Conservation (phyloP, 495 filamentous ascomycete species). For the Penicillium maclennaniae region DNA sequence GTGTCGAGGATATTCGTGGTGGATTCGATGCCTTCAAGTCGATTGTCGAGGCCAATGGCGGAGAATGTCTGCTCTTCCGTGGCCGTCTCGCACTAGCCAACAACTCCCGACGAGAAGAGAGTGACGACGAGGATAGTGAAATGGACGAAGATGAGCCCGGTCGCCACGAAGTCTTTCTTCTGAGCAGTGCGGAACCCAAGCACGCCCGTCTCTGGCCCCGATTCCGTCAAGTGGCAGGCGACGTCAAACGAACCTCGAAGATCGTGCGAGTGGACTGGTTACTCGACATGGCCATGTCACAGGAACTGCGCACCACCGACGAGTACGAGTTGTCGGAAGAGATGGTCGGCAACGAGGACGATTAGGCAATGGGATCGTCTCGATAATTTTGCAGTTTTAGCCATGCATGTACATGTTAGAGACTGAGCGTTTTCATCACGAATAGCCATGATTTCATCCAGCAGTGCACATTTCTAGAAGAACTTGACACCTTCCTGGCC, state of each 20-base stretch:
- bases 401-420: background rate
- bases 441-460: slow-evolving; percentile 24
- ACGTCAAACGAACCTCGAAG: slow-evolving; percentile 64
- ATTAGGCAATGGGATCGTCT: slow-evolving; percentile 12
- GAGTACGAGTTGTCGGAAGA: slow-evolving; percentile 53
- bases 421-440: slow-evolving; percentile 23
- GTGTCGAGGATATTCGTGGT: slow-evolving; percentile 69
- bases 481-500: slow-evolving; percentile 93
- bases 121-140: slow-evolving; percentile 42
- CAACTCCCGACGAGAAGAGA: slow-evolving; percentile 40
- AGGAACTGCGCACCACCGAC: slow-evolving; percentile 63
- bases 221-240: slow-evolving; percentile 72
- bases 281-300: slow-evolving; percentile 81
- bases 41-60: slow-evolving; percentile 87
- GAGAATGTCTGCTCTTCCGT: slow-evolving; percentile 72
- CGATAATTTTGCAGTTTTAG: background rate
- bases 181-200: slow-evolving; percentile 58
- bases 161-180: slow-evolving; percentile 71
- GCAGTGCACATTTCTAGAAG: slow-evolving; percentile 56
- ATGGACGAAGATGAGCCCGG: slow-evolving; percentile 53
- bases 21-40: slow-evolving; percentile 77
- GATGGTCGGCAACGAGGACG: slow-evolving; percentile 25
- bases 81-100: slow-evolving; percentile 60
- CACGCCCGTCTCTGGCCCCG: slow-evolving; percentile 75
- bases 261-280: slow-evolving; percentile 87